These are phyloP conservation scores for Achaetomium macrosporum DNA, from an alignment of 2,329 filamentous ascomycete species.

Conservation along the genomic window DNA sequence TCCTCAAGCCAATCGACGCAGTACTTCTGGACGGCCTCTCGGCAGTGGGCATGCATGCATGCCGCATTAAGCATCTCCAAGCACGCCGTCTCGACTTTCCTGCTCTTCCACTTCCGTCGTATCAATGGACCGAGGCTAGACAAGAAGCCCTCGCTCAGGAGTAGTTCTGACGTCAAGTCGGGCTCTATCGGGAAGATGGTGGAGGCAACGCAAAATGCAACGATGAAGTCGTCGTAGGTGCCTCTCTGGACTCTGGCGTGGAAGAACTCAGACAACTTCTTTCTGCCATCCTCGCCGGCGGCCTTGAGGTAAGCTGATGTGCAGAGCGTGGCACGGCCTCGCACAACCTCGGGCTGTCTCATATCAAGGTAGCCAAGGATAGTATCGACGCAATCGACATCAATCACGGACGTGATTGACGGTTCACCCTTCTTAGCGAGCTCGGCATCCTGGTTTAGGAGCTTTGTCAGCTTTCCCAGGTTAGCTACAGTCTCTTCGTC, in stretches of 20 bases:
- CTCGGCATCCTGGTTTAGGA: constrained; percentile 51
- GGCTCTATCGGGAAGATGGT: constrained; percentile 82
- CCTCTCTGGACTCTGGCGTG: constrained; percentile 63
- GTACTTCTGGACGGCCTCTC: constrained; percentile 77
- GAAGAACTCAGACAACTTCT: constrained; percentile 69
- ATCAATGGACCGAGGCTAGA: constrained; percentile 70
- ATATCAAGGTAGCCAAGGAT: constrained; percentile 83
- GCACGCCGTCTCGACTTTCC: constrained; percentile 78
- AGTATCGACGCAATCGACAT: constrained; percentile 73
- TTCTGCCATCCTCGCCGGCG: constrained; percentile 63
- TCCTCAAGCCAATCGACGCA: constrained; percentile 84
- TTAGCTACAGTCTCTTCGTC: constrained; percentile 62
- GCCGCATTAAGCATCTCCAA: constrained; percentile 88
- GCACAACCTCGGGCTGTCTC: constrained; percentile 65
- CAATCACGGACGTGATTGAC: constrained; percentile 57
- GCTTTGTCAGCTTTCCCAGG: constrained; percentile 52
- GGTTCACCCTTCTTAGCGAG: constrained; percentile 38
- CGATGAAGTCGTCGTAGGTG: constrained; percentile 81
- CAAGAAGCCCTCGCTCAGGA: constrained; percentile 84
- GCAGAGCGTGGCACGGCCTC: constrained; percentile 75
- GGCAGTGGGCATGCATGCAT: constrained; percentile 76
- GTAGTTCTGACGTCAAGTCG: constrained; percentile 67
- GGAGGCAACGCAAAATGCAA: constrained; percentile 89
- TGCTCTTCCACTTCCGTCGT: constrained; percentile 73
- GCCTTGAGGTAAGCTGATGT: constrained; percentile 79